These are phyloP conservation scores for Teratosphaeria pseudoeucalypti DNA, from an alignment of 2,329 filamentous ascomycete genomes.

Conservation along the genomic window DNA sequence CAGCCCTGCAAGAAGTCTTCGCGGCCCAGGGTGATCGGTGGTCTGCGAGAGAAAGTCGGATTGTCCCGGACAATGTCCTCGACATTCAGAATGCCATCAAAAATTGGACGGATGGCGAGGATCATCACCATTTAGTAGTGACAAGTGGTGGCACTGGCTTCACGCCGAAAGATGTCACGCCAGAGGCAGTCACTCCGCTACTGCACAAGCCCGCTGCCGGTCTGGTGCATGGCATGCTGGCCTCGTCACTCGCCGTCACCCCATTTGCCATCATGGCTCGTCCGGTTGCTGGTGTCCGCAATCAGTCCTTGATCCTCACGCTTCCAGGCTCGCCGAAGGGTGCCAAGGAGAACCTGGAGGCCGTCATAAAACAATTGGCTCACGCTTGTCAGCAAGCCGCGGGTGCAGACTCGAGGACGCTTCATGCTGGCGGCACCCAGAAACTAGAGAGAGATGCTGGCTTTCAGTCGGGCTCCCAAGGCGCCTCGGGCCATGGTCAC, in stretches of 20 bases:
- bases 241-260: constrained; percentile 72
- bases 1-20: constrained; percentile 59
- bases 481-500: constrained; percentile 11
- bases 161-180: constrained; percentile 71
- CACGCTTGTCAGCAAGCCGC: constrained; percentile 89
- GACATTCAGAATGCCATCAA: constrained; percentile 66
- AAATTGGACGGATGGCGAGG: constrained; percentile 58
- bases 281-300: constrained; percentile 78
- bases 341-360: constrained; percentile 83
- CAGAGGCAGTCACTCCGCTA: constrained; percentile 73
- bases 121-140: constrained; percentile 61
- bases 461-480: constrained; percentile 1
- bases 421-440: constrained; percentile 73
- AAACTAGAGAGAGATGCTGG: constrained; percentile 79
- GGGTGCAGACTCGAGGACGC: constrained; percentile 65
- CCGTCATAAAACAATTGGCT: constrained; percentile 78
- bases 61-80: constrained; percentile 66
- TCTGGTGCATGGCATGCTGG: constrained; percentile 86
- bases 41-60: constrained; percentile 57
- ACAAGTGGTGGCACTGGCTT: constrained; percentile 94
- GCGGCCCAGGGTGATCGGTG: constrained; percentile 57
- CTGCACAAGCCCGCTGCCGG: constrained; percentile 81
- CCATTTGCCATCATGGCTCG: constrained; percentile 97
- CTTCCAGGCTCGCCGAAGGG: constrained; percentile 92
- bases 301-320: constrained; percentile 73